phyloP scores from a whole-genome alignment of 1,284 basidiomycete genomes.

The Ganoderma leucocontextum region DNA sequence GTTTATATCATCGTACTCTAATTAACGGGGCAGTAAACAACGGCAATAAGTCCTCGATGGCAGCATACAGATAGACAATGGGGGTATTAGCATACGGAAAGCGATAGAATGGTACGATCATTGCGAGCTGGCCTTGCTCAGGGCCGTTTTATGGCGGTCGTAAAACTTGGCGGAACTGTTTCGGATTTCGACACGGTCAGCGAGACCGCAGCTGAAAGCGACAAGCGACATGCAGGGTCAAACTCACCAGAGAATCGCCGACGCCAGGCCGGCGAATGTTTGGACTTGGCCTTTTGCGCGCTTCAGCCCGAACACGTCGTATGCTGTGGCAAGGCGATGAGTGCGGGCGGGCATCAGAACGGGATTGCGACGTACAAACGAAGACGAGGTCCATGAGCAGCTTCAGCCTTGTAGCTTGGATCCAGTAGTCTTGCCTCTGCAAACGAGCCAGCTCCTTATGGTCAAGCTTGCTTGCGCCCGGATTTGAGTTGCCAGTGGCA shows the following conservation, averaged over 20 bases:
- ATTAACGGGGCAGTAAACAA: conserved; percentile 19
- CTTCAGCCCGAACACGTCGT: conserved; percentile 65
- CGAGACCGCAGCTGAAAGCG: conserved; percentile 20
- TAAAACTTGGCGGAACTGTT: conserved; percentile 74
- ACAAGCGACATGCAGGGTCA: conserved; percentile 12
- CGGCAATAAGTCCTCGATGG: conserved; percentile 21
- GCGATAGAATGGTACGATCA: conserved; percentile 15
- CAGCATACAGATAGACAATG: conserved; percentile 22
- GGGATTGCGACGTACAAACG: conserved; percentile 67
- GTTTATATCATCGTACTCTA: conserved; percentile 16
- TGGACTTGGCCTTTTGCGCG: conserved; percentile 68
- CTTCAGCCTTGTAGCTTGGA: conserved; percentile 72
- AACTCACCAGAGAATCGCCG: conserved; percentile 75
- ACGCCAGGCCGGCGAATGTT: conserved; percentile 68
- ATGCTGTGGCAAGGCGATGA: conserved; percentile 47
- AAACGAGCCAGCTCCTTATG: conserved; percentile 75
- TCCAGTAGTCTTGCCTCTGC: conserved; percentile 76
- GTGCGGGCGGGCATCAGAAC: background rate
- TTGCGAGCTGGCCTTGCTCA: conserved; percentile 57
- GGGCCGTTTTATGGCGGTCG: conserved; percentile 66
- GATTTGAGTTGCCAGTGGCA: conserved; percentile 73
- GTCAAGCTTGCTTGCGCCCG: conserved; percentile 65
- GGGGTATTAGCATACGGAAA: conserved; percentile 25
- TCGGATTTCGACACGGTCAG: conserved; percentile 12
- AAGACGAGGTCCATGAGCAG: conserved; percentile 83